These are phyloP conservation scores for Solanum gracilifrons DNA, from an alignment of 257 asterid genomes.

Conservation along the genomic window DNA sequence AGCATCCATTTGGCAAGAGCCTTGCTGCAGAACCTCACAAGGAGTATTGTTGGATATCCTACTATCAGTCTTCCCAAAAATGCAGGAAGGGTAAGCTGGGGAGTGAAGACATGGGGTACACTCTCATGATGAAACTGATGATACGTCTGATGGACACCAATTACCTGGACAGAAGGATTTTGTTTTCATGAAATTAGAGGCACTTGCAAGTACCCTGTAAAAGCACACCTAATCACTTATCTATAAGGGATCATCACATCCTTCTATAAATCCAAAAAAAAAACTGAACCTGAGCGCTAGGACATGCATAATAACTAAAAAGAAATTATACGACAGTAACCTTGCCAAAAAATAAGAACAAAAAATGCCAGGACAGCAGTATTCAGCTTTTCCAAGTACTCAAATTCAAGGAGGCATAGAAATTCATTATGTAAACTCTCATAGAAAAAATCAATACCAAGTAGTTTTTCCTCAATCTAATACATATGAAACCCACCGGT, in stretches of 20 bases:
- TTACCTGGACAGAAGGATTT: conserved; percentile 43
- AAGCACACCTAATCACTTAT: not conserved
- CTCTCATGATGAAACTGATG: conserved; percentile 84
- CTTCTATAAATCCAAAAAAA: not conserved
- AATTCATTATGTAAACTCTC: not conserved
- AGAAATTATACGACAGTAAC: not conserved
- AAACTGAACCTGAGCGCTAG: not conserved
- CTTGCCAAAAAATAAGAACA: not conserved
- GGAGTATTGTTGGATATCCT: conserved; percentile 80
- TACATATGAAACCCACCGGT: not conserved
- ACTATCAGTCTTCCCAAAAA: conserved; percentile 64
- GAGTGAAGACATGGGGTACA: conserved; percentile 55
- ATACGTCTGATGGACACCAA: conserved; percentile 80
- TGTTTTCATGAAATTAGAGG: not conserved
- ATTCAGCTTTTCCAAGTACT: not conserved
- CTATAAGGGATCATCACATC: not conserved
- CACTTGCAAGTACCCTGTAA: not conserved
- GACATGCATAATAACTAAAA: not conserved
- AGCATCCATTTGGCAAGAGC: conserved; percentile 87
- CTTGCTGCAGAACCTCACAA: conserved; percentile 86
- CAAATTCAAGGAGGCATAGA: not conserved
- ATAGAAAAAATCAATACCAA: not conserved
- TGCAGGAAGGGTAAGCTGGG: conserved; percentile 41
- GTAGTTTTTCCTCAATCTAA: not conserved
- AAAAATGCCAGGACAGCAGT: not conserved